These are phyloP conservation scores for Sporothrix brunneoviolacea DNA, from an alignment of 2,329 filamentous ascomycete species.

Conservation along the genomic window DNA sequence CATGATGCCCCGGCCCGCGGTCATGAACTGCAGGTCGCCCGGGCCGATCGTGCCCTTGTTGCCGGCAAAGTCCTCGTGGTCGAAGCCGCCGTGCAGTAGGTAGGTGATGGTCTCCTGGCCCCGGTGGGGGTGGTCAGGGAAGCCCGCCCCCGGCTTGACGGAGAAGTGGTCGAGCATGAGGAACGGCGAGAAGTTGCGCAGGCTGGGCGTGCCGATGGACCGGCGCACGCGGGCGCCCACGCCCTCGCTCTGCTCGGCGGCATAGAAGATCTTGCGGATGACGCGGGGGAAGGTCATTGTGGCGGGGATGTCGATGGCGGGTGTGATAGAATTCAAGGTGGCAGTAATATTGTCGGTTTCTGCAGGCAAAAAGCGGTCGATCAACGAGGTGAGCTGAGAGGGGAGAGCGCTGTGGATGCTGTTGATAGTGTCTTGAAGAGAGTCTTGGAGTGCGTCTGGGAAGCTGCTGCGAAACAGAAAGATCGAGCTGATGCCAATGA, in stretches of 20 bases:
- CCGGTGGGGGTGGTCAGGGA: conserved; percentile 78
- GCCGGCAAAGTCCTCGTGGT: conserved; percentile 89
- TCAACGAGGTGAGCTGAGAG: not conserved
- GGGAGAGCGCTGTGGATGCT: conserved; percentile 19
- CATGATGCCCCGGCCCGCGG: conserved; percentile 82
- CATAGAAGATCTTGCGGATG: conserved; percentile 77
- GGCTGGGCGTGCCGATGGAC: conserved; percentile 74
- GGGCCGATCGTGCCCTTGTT: conserved; percentile 75
- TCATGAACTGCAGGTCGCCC: conserved; percentile 98
- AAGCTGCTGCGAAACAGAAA: conserved; percentile 11
- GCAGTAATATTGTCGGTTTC: conserved; percentile 11
- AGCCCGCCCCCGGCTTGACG: conserved; percentile 72
- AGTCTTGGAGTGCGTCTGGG: conserved; percentile 22
- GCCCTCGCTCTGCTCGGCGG: conserved; percentile 80
- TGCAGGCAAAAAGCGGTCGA: not conserved
- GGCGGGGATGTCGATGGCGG: conserved; percentile 51
- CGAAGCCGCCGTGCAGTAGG: conserved; percentile 74
- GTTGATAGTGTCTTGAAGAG: conserved; percentile 22
- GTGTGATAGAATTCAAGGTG: conserved; percentile 17
- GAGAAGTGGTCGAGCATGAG: conserved; percentile 94
- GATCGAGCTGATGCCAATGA: conserved; percentile 33
- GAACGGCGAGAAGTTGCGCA: conserved; percentile 86
- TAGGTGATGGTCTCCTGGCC: conserved; percentile 89
- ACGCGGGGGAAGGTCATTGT: conserved; percentile 63
- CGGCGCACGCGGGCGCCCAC: conserved; percentile 81